Evolutionary conservation across 2,329 filamentous ascomycete genomes (phyloP).

Genomic region (Colletotrichum magnum): DNA sequence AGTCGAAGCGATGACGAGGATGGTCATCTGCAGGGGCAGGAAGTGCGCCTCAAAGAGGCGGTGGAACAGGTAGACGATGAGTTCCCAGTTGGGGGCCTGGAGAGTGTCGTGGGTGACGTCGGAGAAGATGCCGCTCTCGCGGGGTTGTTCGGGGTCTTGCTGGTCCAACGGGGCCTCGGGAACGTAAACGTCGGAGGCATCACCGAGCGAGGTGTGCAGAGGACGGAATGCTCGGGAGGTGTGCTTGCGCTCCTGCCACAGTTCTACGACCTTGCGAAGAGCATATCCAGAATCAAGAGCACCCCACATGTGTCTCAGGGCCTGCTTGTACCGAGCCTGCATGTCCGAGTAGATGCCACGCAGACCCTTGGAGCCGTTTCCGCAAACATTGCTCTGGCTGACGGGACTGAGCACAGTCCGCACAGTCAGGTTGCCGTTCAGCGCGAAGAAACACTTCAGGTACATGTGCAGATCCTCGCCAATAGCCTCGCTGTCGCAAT

Average conservation of each 20-base stretch:
- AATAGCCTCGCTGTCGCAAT: slow-evolving; percentile 78
- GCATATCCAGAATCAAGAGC: slow-evolving; percentile 78
- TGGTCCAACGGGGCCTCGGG: slow-evolving; percentile 59
- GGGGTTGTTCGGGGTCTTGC: slow-evolving; percentile 55
- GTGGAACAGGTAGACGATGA: slow-evolving; percentile 71
- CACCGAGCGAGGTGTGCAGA: slow-evolving; percentile 66
- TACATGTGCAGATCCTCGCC: slow-evolving; percentile 86
- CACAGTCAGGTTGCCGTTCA: slow-evolving; percentile 77
- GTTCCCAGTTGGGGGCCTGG: slow-evolving; percentile 67
- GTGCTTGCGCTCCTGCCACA: slow-evolving; percentile 71
- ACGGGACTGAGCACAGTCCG: slow-evolving; percentile 77
- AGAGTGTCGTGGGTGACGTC: slow-evolving; percentile 67
- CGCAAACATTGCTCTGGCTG: slow-evolving; percentile 80
- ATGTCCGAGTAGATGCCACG: slow-evolving; percentile 70
- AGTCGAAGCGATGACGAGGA: slow-evolving; percentile 74
- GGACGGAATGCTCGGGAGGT: slow-evolving; percentile 69
- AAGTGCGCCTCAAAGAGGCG: slow-evolving; percentile 83
- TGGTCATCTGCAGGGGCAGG: slow-evolving; percentile 76
- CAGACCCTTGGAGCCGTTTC: slow-evolving; percentile 67
- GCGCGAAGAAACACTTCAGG: slow-evolving; percentile 82
- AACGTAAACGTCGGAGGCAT: slow-evolving; percentile 62
- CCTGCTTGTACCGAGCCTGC: slow-evolving; percentile 78
- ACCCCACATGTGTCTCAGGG: slow-evolving; percentile 83
- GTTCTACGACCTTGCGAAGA: slow-evolving; percentile 69
- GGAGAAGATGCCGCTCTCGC: slow-evolving; percentile 68